Base-by-base conservation (phyloP, 805 yeast genomes). In the Saturnispora dispora region DNA sequence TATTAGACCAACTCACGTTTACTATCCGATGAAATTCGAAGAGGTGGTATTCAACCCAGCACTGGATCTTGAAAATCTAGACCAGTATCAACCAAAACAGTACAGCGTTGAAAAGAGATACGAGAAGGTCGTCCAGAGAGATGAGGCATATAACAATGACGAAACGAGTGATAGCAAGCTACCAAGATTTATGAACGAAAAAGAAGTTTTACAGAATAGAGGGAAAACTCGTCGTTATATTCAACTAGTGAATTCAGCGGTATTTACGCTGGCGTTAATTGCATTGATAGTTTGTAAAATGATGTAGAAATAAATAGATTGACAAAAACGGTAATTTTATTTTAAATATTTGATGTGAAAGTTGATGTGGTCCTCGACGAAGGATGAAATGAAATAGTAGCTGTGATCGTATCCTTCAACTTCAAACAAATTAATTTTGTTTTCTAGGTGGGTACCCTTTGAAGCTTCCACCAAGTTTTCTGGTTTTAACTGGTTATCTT, bases 371-470 rank as follows among this genome's bases (percentile, higher is more conserved):
- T 81, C 86, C 51, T 78, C 83, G 11, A 84, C 84, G 67, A 89
- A 90, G 0, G 87, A 69, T 48, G 90, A 76, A 52, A 91, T 76
- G 65, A 89, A 91, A 68, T 78, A 93, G 72, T 90, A 91, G 46
- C 90, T 83, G 64, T 91, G 99, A 62, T 93, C 97, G 63, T 81
- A 91, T 4, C 90, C 96, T 1, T 85, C 89, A 18, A 78, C 95
- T 35, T 79, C 60, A 28, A 79, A 70, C 46, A 85, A 66, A 30
- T 77, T 71, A 52, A 91, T 74, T 51, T 78, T 73, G 4, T 81
- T 85, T 52, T 76, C 77, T 67, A 83, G 83, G 6, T 68, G 66
- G 0, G 85, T 71, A 30, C 75, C 77, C 58, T 79, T 72, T 5
- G 83, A 74, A 8, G 85, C 84, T 46, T 74, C 77, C 8, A 76